Evolutionary conservation across 1,284 basidiomycete genomes (phyloP), one percentile per base, ranked within the genome.

Genomic region (Naganishia sp.): DNA sequence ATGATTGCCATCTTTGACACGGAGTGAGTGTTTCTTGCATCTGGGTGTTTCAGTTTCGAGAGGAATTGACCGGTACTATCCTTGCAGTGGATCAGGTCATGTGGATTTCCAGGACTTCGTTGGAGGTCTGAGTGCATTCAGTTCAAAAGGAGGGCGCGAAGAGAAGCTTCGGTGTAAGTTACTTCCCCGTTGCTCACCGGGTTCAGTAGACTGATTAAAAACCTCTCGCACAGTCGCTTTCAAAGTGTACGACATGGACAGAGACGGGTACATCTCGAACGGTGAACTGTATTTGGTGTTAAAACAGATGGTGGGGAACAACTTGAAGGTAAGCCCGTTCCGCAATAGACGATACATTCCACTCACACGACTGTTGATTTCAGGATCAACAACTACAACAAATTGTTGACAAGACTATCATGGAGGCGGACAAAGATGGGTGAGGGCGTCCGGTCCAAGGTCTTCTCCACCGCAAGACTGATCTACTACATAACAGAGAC

Each of bases 251-350:
- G 96, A 99, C 78, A 93, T 99, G 82, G 95, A 99, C 77, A 85
- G 95, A 56, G 95, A 99, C 75, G 94, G 93, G 1, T 95, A 83
- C 80, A 99, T 99, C 77, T 96, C 93, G n/a, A 99, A 99, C 76
- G 96, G 95, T 66, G 95, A 99, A 81, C 85, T 99, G 54, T 99
- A 98, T 82, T 83, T 99, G 60, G 95, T 99, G 46, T 83, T 99
- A 70, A 99, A 99, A 84, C 98, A 99, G 92, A 99, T 99, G 95
- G 96, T 99, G 52, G 95, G 95, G 43, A 98, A 92, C 79, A 99
- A 99, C 80, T 82, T 98, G 74, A 98, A 99, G 84, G 90, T 91
- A 60, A 63, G 81, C 68, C 23, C n/a, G 28, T 49, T 43, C 25
- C 21, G 31, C 9, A 7, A 33, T 16, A 18, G 16, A n/a, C 46